Conservation (phyloP, 1,139 yeast species). For the Wickerhamomyces sp. region DNA sequence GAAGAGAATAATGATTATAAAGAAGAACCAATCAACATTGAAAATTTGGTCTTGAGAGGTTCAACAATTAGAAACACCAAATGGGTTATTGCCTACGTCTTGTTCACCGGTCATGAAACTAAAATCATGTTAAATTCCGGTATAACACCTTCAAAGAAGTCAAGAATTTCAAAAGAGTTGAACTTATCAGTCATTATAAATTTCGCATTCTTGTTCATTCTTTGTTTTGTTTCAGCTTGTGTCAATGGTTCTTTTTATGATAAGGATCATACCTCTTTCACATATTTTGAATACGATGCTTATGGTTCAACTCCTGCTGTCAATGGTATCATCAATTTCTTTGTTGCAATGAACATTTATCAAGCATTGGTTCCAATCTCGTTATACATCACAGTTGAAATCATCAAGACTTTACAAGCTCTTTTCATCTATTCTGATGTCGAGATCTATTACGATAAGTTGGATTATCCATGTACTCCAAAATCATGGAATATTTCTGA, state of each 20-base stretch:
- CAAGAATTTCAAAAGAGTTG: slow-evolving; percentile 77
- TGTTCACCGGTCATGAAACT: slow-evolving; percentile 89
- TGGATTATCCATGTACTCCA: slow-evolving; percentile 95
- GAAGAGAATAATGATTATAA: slow-evolving; percentile 36
- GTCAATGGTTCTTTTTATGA: slow-evolving; percentile 76
- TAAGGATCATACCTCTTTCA: slow-evolving; percentile 48
- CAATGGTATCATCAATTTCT: slow-evolving; percentile 81
- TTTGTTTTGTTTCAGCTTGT: slow-evolving; percentile 80
- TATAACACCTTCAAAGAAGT: slow-evolving; percentile 82
- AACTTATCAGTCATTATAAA: slow-evolving; percentile 79
- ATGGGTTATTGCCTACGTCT: slow-evolving; percentile 87
- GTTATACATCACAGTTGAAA: slow-evolving; percentile 88
- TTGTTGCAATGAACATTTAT: slow-evolving; percentile 83
- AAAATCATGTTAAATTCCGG: slow-evolving; percentile 95
- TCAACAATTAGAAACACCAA: slow-evolving; percentile 85
- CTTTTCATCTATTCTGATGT: slow-evolving; percentile 86
- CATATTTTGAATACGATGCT: slow-evolving; percentile 66
- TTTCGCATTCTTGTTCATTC: slow-evolving; percentile 63
- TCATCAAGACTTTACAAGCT: slow-evolving; percentile 91
- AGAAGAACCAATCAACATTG: slow-evolving; percentile 72
- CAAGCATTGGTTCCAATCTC: slow-evolving; percentile 95
- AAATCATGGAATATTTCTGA: slow-evolving; percentile 97
- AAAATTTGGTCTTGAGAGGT: slow-evolving; percentile 82
- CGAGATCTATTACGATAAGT: slow-evolving; percentile 74
- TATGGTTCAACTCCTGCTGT: slow-evolving; percentile 54